phyloP scores from a whole-genome alignment of 352 stramenopile genomes.

The Pythium aristosporum region DNA sequence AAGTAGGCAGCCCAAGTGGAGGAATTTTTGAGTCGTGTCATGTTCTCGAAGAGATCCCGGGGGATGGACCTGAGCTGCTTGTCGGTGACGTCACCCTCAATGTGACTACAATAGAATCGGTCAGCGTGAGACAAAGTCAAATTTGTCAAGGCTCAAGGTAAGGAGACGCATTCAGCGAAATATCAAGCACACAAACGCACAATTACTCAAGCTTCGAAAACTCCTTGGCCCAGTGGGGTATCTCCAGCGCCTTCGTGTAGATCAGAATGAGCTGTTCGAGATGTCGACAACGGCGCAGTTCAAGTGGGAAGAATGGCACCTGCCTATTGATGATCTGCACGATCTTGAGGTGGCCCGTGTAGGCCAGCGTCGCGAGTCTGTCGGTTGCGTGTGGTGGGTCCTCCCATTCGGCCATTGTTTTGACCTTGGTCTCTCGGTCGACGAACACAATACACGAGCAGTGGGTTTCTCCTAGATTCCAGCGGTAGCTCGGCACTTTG shows the following conservation, averaged over 20 bases:
- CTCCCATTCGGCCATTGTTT: slow-evolving; percentile 22
- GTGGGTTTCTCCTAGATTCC: slow-evolving; percentile 16
- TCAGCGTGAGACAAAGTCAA: background rate
- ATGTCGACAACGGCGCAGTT: slow-evolving; percentile 18
- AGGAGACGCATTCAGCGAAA: too few relatives aligned
- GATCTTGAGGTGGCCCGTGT: slow-evolving; percentile 21
- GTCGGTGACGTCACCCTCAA: slow-evolving; percentile 8
- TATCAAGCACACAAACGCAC: too few relatives aligned
- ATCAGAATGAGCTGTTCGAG: slow-evolving; percentile 33
- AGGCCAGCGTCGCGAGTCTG: slow-evolving; percentile 18
- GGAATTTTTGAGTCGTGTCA: slow-evolving; percentile 18
- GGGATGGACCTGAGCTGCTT: slow-evolving; percentile 19
- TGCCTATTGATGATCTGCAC: slow-evolving; percentile 32
- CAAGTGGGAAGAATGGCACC: slow-evolving; percentile 12
- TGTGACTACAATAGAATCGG: slow-evolving; percentile 8
- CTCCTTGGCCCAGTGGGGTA: slow-evolving; percentile 26
- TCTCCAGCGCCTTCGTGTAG: slow-evolving; percentile 24
- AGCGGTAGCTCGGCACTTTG: slow-evolving; percentile 21
- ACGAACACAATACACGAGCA: slow-evolving; percentile 35
- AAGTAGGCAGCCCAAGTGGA: slow-evolving; percentile 18
- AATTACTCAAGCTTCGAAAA: slow-evolving; percentile 13
- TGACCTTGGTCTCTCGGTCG: slow-evolving; percentile 8
- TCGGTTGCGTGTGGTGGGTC: slow-evolving; percentile 17
- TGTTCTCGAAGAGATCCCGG: slow-evolving; percentile 13
- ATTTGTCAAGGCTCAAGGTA: too few relatives aligned